Evolutionary conservation across 768 basidiomycete species (phyloP).

Genomic region (Hortiboletus campestris): DNA sequence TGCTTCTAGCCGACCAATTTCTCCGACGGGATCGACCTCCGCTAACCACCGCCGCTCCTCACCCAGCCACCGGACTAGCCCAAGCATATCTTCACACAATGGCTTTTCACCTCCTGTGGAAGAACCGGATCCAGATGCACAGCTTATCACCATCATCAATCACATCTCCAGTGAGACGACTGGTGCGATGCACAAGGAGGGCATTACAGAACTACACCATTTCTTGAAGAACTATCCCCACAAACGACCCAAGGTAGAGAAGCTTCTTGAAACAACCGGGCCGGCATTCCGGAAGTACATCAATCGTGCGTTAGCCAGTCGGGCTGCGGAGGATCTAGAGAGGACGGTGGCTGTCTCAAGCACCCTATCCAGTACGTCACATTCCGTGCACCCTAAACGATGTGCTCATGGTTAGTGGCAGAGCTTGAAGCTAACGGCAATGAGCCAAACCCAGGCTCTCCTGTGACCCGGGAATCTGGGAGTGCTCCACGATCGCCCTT

Average conservation of each 20-base stretch:
- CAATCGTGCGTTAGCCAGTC: conserved; percentile 79
- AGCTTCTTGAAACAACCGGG: conserved; percentile 85
- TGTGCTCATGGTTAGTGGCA: conserved; percentile 28
- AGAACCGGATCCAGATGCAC: conserved; percentile 86
- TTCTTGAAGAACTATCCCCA: conserved; percentile 91
- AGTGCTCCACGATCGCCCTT: conserved; percentile 36
- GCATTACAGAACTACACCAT: conserved; percentile 91
- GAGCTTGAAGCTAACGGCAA: conserved; percentile 61
- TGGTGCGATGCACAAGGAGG: conserved; percentile 87
- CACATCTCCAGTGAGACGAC: conserved; percentile 89
- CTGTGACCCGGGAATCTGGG: conserved; percentile 30
- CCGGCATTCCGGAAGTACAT: conserved; percentile 91
- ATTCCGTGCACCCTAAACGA: background rate
- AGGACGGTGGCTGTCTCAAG: conserved; percentile 78
- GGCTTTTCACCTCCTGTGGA: conserved; percentile 54
- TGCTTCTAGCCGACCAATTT: conserved; percentile 66
- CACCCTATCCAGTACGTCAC: conserved; percentile 69
- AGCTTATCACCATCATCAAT: conserved; percentile 77
- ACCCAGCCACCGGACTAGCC: conserved; percentile 65
- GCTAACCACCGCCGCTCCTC: conserved; percentile 52
- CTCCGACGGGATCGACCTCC: conserved; percentile 65
- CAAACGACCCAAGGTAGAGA: conserved; percentile 78
- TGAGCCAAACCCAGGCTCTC: conserved; percentile 35
- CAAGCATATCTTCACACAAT: conserved; percentile 62
- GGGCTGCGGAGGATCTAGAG: conserved; percentile 86